Percentiles rank a stretch among this genome's conserved stretches.
Conservation (phyloP, 179 eudicot genomes). For the Camellia oleifera region DNA sequence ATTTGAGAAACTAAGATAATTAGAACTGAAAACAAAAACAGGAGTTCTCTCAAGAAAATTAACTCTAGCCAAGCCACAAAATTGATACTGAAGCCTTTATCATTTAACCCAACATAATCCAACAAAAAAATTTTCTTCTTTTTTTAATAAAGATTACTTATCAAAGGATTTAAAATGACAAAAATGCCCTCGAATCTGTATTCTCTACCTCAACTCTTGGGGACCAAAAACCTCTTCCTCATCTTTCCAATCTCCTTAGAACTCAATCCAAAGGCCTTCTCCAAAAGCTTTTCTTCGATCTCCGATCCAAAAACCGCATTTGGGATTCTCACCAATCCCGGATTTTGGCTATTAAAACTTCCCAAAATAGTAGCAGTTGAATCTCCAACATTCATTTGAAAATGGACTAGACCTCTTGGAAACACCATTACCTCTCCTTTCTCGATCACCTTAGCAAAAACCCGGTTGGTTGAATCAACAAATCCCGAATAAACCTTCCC, state of each 20-base stretch:
- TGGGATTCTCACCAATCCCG: slow-evolving; percentile 63
- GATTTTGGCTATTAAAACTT: slow-evolving; percentile 73
- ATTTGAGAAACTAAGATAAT: no score
- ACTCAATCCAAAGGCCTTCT: slow-evolving; percentile 74
- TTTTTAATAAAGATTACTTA: background rate
- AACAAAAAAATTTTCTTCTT: background rate
- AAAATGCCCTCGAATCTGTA: background rate
- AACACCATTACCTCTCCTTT: slow-evolving; percentile 88
- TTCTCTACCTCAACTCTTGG: background rate
- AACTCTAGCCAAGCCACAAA: no score
- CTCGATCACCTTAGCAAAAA: slow-evolving; percentile 61
- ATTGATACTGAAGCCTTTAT: no score
- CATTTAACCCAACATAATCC: no score
- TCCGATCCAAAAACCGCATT: slow-evolving; percentile 58
- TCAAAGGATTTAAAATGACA: background rate
- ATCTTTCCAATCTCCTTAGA: slow-evolving; percentile 44
- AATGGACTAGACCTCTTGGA: slow-evolving; percentile 72
- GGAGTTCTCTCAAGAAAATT: no score
- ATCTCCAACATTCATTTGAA: slow-evolving; percentile 74
- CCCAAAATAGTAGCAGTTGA: slow-evolving; percentile 56
- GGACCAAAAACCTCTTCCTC: slow-evolving; percentile 49
- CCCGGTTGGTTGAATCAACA: slow-evolving; percentile 51
- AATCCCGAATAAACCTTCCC: slow-evolving; percentile 71
- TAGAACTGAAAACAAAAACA: no score
- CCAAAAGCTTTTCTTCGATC: slow-evolving; percentile 48